Conservation (phyloP, 257 asterid genomes). For the Craterostigma plantagineum region DNA sequence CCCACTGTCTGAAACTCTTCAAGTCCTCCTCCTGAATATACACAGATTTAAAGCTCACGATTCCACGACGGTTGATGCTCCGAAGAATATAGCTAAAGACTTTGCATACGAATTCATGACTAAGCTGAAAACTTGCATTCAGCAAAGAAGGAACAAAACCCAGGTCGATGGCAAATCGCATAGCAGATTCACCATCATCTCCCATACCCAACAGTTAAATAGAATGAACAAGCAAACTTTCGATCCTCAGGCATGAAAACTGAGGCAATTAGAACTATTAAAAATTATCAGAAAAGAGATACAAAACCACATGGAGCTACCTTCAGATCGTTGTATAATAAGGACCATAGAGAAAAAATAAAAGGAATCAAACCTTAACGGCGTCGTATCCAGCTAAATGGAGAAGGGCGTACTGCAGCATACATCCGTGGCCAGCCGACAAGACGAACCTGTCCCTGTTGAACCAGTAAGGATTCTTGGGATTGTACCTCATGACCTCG, state of each 20-base stretch:
- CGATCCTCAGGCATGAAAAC: too few species aligned
- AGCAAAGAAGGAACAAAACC: not conserved
- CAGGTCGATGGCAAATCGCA: not conserved
- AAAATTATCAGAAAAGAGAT: too few species aligned
- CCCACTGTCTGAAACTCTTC: conserved; percentile 78
- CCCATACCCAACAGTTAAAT: too few species aligned
- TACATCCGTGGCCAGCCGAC: conserved; percentile 96
- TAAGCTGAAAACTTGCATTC: too few species aligned
- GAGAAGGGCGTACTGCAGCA: conserved; percentile 88
- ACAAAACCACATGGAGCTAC: too few species aligned
- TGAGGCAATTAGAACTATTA: too few species aligned
- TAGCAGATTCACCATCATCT: conserved; percentile 1
- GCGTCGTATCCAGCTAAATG: conserved; percentile 79
- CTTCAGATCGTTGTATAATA: too few species aligned
- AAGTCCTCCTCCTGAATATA: conserved; percentile 53
- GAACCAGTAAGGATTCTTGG: conserved; percentile 95
- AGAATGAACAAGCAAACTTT: too few species aligned
- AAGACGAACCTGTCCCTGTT: conserved; percentile 85
- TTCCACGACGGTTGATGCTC: too few species aligned
- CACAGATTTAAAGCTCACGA: too few species aligned
- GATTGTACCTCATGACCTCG: conserved; percentile 86
- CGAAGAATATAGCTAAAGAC: too few species aligned
- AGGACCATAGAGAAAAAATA: not conserved
- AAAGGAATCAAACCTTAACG: conserved; percentile 28
- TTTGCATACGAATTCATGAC: too few species aligned